Evolutionary conservation across 1,139 yeast genomes (phyloP).

Genomic region (Zygotorulaspora mrakii): DNA sequence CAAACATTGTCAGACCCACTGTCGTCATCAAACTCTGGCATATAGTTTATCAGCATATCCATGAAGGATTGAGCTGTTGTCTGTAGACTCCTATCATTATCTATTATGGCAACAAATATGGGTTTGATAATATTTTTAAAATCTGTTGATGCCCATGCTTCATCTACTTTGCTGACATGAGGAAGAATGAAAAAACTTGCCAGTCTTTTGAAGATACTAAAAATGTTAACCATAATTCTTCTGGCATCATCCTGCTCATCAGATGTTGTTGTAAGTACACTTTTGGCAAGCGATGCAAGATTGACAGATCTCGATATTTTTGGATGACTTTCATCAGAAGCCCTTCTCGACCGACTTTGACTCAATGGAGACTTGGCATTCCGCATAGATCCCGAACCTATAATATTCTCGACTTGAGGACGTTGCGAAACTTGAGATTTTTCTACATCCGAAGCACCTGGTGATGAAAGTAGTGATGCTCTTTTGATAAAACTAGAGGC

Average conservation of each 20-base stretch:
- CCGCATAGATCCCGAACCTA: conserved; percentile 8
- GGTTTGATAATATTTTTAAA: conserved; percentile 27
- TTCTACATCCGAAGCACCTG: conserved; percentile 18
- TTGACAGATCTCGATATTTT: conserved; percentile 13
- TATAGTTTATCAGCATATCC: conserved; percentile 26
- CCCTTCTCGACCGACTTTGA: conserved; percentile 23
- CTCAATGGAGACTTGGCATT: conserved; percentile 23
- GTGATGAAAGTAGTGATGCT: conserved; percentile 10
- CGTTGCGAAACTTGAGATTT: conserved; percentile 9
- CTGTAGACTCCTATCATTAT: conserved; percentile 18
- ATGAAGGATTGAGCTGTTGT: conserved; percentile 19
- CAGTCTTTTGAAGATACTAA: conserved; percentile 33
- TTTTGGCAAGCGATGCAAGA: conserved; percentile 4
- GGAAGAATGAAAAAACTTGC: conserved; percentile 29
- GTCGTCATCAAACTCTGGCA: conserved; percentile 20
- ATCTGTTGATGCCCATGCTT: conserved; percentile 25
- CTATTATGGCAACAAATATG: conserved; percentile 21
- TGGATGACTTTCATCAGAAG: conserved; percentile 24
- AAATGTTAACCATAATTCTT: conserved; percentile 32
- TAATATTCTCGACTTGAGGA: conserved; percentile 9
- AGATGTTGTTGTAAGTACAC: conserved; percentile 3
- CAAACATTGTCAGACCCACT: conserved; percentile 16
- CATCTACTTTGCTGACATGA: conserved; percentile 17
- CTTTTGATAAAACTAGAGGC: conserved; percentile 10
- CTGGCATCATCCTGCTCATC: conserved; percentile 31